These are phyloP conservation scores for Scortechinia acanthostroma DNA, from an alignment of 2,329 filamentous ascomycete species.

Conservation along the genomic window DNA sequence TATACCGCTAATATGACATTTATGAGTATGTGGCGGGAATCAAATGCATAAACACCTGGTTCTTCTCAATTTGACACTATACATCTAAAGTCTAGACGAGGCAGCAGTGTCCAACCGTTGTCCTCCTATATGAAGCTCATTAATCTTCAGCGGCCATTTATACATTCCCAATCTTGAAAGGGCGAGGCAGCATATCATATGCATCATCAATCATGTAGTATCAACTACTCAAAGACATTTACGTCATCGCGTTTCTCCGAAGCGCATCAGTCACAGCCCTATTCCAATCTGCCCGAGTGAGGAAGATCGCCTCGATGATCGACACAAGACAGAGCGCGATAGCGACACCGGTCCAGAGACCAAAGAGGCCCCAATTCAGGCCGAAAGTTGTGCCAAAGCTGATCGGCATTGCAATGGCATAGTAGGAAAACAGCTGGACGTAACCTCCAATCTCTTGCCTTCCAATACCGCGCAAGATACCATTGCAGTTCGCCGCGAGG, in stretches of 20 bases:
- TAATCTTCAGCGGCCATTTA: no score
- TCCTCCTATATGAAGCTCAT: no score
- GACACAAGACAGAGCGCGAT: slow-evolving; percentile 44
- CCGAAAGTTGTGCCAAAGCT: slow-evolving; percentile 74
- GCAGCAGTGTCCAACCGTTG: no score
- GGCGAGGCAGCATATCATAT: no score
- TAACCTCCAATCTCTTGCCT: slow-evolving; percentile 86
- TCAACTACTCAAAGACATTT: not conserved
- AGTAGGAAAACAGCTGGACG: slow-evolving; percentile 80
- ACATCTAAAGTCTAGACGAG: no score
- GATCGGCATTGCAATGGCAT: slow-evolving; percentile 76
- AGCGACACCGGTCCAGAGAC: slow-evolving; percentile 75
- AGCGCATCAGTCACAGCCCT: not conserved
- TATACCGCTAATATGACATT: not conserved
- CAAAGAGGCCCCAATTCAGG: slow-evolving; percentile 68
- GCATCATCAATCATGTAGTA: not conserved
- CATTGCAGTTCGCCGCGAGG: slow-evolving; percentile 72
- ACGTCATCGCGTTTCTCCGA: not conserved
- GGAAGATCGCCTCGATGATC: not conserved
- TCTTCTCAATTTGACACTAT: no score
- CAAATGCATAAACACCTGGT: no score
- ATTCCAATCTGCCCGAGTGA: not conserved
- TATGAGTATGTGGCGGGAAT: no score
- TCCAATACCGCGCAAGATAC: slow-evolving; percentile 78
- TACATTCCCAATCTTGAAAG: no score